phyloP scores from a whole-genome alignment of 305 asterid species.

The Fraxinus nigra region DNA sequence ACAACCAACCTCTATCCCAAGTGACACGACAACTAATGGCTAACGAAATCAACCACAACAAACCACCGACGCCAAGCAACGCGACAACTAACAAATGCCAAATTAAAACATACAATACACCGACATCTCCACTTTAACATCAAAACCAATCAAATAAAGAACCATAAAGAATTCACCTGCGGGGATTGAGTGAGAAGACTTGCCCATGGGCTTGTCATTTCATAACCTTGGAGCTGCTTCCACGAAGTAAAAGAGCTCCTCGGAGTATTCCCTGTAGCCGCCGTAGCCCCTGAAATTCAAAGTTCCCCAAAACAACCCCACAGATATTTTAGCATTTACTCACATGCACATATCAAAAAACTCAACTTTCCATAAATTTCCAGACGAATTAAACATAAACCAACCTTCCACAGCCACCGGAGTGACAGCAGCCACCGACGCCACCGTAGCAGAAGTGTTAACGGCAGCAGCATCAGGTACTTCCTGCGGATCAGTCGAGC shows the following conservation, averaged over 20 bases:
- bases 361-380: neutral
- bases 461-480: slow-evolving; percentile 31
- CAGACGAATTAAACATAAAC: neutral
- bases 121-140: slow-evolving; percentile 3
- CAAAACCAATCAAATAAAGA: neutral
- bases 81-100: neutral
- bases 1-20: no score
- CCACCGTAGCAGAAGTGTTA: slow-evolving; percentile 26
- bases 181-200: slow-evolving; percentile 63
- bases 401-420: slow-evolving; percentile 51
- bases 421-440: slow-evolving; percentile 35
- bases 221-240: slow-evolving; percentile 55
- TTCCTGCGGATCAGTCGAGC: slow-evolving; percentile 66
- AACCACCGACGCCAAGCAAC: neutral
- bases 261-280: slow-evolving; percentile 48
- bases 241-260: slow-evolving; percentile 52
- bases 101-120: neutral
- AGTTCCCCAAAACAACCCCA: slow-evolving; percentile 15
- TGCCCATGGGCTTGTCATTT: slow-evolving; percentile 72
- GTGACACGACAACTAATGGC: no score
- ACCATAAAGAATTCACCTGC: slow-evolving; percentile 45
- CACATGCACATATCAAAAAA: slow-evolving; percentile 21
- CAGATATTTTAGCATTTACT: slow-evolving; percentile 9
- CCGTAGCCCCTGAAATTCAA: slow-evolving; percentile 40
- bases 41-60: neutral